phyloP scores from a whole-genome alignment of 2,329 filamentous ascomycete species.

The Chaetomiaceae sp. region DNA sequence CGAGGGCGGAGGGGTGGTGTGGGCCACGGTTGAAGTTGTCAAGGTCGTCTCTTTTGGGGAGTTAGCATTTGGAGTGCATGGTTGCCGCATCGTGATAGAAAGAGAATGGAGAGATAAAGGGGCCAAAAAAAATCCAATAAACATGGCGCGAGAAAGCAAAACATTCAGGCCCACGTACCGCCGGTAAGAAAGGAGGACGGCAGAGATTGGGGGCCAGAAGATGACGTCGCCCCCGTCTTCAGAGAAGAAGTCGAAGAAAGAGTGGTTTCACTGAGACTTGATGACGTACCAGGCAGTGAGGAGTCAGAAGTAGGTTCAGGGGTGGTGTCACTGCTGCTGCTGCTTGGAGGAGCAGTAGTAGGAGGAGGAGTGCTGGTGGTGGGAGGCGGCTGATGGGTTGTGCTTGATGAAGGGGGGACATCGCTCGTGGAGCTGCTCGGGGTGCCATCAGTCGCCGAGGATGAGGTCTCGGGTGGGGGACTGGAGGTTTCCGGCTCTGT shows the following conservation, averaged over 20 bases:
- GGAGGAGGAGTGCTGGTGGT: constrained; percentile 15
- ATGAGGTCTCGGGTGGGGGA: constrained; percentile 25
- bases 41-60: constrained; percentile 17
- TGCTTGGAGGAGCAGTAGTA: constrained; percentile 22
- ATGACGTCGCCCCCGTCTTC: constrained; percentile 8
- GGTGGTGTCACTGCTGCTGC: constrained; percentile 10
- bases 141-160: neutral
- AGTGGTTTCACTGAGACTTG: constrained; percentile 26
- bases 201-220: constrained; percentile 14
- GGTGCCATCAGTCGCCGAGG: constrained; percentile 18
- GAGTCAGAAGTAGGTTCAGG: constrained; percentile 9
- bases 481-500: constrained; percentile 12
- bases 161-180: constrained; percentile 22
- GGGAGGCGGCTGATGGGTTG: neutral
- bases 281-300: constrained; percentile 31
- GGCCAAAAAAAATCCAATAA: neutral
- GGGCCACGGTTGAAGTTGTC: constrained; percentile 11
- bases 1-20: neutral
- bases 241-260: constrained; percentile 28
- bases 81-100: neutral
- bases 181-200: constrained; percentile 21
- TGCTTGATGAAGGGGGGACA: neutral
- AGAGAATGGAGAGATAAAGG: neutral
- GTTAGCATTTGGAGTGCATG: constrained; percentile 1
- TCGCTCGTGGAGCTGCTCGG: neutral